These are phyloP conservation scores for Cutaneotrichosporon sp. DNA, from an alignment of 1,284 basidiomycete species.

Conservation along the genomic window DNA sequence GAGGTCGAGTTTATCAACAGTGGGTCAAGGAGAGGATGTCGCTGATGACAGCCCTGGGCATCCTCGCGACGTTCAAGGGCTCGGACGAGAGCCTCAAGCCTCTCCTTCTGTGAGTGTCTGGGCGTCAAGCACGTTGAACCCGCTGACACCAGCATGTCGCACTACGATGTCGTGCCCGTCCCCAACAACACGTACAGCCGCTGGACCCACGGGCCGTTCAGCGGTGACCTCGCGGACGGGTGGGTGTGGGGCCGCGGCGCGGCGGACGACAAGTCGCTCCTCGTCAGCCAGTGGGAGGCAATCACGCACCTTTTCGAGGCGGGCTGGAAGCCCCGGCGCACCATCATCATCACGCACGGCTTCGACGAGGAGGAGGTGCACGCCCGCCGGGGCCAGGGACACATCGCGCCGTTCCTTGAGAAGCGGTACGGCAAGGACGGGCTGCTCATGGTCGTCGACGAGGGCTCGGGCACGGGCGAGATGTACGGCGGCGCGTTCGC, in stretches of 20 bases:
- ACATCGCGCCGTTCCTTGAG: slow-evolving; percentile 50
- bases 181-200: slow-evolving; percentile 44
- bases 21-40: slow-evolving; percentile 25
- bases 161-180: slow-evolving; percentile 55
- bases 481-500: slow-evolving; percentile 48
- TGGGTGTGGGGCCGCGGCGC: slow-evolving; percentile 53
- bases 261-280: slow-evolving; percentile 50
- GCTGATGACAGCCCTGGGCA: slow-evolving; percentile 48
- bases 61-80: slow-evolving; percentile 56
- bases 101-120: slow-evolving; percentile 38
- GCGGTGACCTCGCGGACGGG: slow-evolving; percentile 46
- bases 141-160: slow-evolving; percentile 40
- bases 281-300: slow-evolving; percentile 54
- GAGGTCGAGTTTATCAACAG: slow-evolving; percentile 55
- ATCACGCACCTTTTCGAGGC: slow-evolving; percentile 46
- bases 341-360: slow-evolving; percentile 51
- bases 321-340: slow-evolving; percentile 47
- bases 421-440: slow-evolving; percentile 50
- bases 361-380: slow-evolving; percentile 52
- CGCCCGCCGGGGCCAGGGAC: slow-evolving; percentile 49
- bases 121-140: too few relatives aligned
- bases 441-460: slow-evolving; percentile 53
- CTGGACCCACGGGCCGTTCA: slow-evolving; percentile 53
- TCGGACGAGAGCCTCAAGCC: slow-evolving; percentile 56
- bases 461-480: slow-evolving; percentile 44